phyloP scores from a whole-genome alignment of 2,329 filamentous ascomycete species.

The Penicillium digitatum region DNA sequence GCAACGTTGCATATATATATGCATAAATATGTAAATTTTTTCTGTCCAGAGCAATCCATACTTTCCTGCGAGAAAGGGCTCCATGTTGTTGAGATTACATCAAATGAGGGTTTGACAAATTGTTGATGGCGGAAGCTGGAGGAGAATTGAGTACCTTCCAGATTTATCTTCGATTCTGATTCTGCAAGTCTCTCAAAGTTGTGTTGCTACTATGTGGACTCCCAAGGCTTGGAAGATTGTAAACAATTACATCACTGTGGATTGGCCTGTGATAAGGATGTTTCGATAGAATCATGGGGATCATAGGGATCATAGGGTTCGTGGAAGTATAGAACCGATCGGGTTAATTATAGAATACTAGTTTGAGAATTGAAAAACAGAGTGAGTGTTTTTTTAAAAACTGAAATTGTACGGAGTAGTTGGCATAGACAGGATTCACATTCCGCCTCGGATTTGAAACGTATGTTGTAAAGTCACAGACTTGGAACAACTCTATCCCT shows the following conservation, averaged over 20 bases:
- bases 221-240: neutral
- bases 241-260: conserved; percentile 5
- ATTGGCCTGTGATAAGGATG: neutral
- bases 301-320: neutral
- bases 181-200: neutral
- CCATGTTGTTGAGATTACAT: neutral
- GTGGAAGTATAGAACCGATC: neutral
- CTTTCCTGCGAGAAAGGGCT: neutral
- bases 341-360: neutral
- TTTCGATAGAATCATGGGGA: neutral
- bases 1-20: neutral
- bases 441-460: neutral
- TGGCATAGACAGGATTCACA: neutral
- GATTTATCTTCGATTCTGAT: neutral
- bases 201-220: no score
- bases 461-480: neutral
- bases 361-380: neutral
- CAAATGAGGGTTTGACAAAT: neutral
- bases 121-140: neutral
- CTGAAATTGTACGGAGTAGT: no score
- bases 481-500: neutral
- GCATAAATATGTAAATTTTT: no score
- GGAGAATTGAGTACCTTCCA: neutral
- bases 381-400: no score
- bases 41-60: no score